Percentiles rank a stretch among this genome's conserved stretches.
phyloP scores from a whole-genome alignment of 2,329 filamentous ascomycete genomes.

The Elsinoe batatas region DNA sequence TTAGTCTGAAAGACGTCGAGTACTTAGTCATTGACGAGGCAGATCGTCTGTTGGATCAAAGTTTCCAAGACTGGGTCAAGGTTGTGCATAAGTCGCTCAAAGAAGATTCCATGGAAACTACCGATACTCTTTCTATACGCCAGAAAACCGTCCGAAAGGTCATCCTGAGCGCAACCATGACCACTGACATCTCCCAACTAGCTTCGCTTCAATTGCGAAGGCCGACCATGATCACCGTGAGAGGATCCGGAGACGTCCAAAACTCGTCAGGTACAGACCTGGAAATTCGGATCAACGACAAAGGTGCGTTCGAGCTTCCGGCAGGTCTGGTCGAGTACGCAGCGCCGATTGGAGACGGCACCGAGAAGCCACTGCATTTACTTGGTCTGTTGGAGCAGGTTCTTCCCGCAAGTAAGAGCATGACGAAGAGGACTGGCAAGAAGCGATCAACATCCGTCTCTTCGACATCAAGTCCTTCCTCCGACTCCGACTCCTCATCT shows the following conservation, averaged over 20 bases:
- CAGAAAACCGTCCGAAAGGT: conserved; percentile 58
- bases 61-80: conserved; percentile 83
- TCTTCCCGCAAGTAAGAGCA: conserved; percentile 23
- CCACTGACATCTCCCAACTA: conserved; percentile 70
- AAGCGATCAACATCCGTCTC: conserved; percentile 16
- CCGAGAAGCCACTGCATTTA: conserved; percentile 66
- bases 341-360: conserved; percentile 41
- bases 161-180: conserved; percentile 86
- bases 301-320: conserved; percentile 47
- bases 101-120: conserved; percentile 39
- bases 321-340: conserved; percentile 37
- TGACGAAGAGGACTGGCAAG: not conserved
- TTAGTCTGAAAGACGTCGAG: conserved; percentile 64
- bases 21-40: conserved; percentile 94
- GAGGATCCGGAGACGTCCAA: conserved; percentile 30
- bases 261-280: conserved; percentile 19
- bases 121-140: not conserved
- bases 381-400: conserved; percentile 39
- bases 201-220: conserved; percentile 61
- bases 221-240: conserved; percentile 67
- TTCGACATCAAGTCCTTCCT: conserved; percentile 20
- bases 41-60: conserved; percentile 81
- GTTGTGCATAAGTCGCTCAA: conserved; percentile 46
- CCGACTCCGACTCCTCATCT: conserved; percentile 17
- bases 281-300: conserved; percentile 19